Percentiles rank a stretch among this genome's conserved stretches.
Conservation (phyloP, 2,329 filamentous ascomycete species). For the Neofusicoccum sp. region DNA sequence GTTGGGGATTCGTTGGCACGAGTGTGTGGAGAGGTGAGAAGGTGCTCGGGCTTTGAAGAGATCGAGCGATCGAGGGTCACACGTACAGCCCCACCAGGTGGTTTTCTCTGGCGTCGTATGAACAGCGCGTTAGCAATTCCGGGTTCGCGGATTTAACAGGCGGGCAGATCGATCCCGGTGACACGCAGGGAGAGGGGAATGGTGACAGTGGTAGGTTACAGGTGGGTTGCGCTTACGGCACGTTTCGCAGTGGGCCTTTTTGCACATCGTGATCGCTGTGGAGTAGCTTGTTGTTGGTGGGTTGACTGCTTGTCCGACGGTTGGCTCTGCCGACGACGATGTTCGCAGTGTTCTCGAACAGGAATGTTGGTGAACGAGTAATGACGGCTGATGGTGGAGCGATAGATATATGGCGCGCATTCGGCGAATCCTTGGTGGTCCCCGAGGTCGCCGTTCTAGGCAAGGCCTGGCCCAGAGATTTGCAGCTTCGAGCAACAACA, state of each 20-base stretch:
- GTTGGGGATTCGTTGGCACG: too few species aligned
- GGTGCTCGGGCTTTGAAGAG: background rate
- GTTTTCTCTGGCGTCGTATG: slow-evolving; percentile 52
- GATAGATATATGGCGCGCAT: slow-evolving; percentile 13
- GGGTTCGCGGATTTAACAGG: too few species aligned
- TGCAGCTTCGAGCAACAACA: background rate
- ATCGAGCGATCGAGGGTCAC: background rate
- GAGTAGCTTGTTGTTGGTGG: background rate
- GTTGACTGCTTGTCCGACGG: background rate
- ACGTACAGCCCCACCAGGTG: slow-evolving; percentile 64
- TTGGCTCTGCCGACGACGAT: background rate
- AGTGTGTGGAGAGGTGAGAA: background rate
- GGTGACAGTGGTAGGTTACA: background rate
- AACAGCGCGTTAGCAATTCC: background rate
- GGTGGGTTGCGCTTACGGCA: slow-evolving; percentile 57
- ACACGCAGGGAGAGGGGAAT: background rate
- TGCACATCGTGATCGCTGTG: slow-evolving; percentile 59
- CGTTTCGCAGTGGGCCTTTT: slow-evolving; percentile 61
- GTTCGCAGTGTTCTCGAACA: slow-evolving; percentile 15
- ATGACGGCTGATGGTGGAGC: slow-evolving; percentile 1
- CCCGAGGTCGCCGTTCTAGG: slow-evolving; percentile 14
- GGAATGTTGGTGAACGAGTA: background rate
- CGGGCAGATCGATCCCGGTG: too few species aligned
- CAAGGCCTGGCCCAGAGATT: background rate
- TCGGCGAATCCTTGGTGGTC: slow-evolving; percentile 8